Percentiles rank a stretch among this genome's conserved stretches.
phyloP scores from a whole-genome alignment of 2,329 filamentous ascomycete species.

The Fusarium camptoceras region DNA sequence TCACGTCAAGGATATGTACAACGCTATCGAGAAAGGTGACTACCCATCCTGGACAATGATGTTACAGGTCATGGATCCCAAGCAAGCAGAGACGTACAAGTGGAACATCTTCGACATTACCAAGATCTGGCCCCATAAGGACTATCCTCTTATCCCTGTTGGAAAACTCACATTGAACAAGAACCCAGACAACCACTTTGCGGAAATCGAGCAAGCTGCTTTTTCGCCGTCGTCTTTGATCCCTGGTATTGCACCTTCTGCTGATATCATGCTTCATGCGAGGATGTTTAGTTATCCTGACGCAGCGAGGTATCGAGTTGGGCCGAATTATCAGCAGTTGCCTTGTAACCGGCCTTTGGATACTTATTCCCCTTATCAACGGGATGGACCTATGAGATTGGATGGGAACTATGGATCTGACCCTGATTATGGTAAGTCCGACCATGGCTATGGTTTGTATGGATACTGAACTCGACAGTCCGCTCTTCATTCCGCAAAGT shows the following conservation, averaged over 20 bases:
- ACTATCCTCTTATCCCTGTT: neutral
- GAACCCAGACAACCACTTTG: constrained; percentile 56
- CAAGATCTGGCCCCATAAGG: constrained; percentile 10
- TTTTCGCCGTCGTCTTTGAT: constrained; percentile 64
- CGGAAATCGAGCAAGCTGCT: constrained; percentile 63
- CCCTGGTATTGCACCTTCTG: constrained; percentile 61
- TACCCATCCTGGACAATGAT: neutral
- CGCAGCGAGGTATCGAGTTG: constrained; percentile 64
- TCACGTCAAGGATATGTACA: constrained; percentile 7
- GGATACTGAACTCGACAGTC: neutral
- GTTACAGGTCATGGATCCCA: constrained; percentile 3
- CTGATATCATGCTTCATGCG: constrained; percentile 60
- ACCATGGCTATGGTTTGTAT: rapidly evolving
- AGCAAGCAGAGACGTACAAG: neutral
- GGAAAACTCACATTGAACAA: constrained; percentile 4
- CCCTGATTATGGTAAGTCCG: neutral
- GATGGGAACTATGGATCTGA: constrained; percentile 5
- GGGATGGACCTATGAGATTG: neutral
- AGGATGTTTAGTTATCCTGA: constrained; percentile 63
- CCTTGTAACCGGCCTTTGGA: constrained; percentile 48
- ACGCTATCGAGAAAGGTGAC: neutral
- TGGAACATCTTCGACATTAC: constrained; percentile 19
- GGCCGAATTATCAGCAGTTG: constrained; percentile 63
- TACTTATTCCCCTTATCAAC: neutral
- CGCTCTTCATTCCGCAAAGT: constrained; percentile 3